phyloP scores from a whole-genome alignment of 352 stramenopile genomes.

The Hyaloperonospora arabidopsidis region DNA sequence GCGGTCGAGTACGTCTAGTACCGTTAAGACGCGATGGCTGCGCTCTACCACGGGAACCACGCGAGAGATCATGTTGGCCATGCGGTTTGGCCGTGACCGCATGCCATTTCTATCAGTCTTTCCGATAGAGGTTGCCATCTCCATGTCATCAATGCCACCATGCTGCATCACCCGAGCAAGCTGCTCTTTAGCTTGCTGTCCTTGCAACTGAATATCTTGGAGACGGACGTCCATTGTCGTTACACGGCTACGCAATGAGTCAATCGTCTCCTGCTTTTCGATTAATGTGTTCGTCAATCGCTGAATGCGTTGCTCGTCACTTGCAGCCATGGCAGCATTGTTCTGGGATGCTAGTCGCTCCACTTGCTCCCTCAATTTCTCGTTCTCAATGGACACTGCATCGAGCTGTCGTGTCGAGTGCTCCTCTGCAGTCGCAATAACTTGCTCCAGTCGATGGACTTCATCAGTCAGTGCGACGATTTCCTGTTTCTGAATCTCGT shows the following conservation, averaged over 20 bases:
- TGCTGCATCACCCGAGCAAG: constrained; percentile 57
- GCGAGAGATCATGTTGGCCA: constrained; percentile 53
- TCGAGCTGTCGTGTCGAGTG: constrained; percentile 34
- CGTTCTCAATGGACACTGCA: constrained; percentile 31
- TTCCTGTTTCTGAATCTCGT: constrained; percentile 62
- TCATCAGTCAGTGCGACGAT: constrained; percentile 45
- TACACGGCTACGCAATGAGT: constrained; percentile 52
- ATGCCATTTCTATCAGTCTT: constrained; percentile 21
- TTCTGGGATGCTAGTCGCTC: constrained; percentile 22
- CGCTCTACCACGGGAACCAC: constrained; percentile 64
- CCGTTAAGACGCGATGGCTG: constrained; percentile 55
- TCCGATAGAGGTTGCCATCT: constrained; percentile 48
- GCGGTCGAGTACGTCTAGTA: constrained; percentile 56
- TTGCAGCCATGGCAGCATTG: constrained; percentile 19
- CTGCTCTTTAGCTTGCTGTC: constrained; percentile 47
- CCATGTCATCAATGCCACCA: constrained; percentile 53
- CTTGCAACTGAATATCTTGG: constrained; percentile 39
- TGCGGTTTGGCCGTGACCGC: constrained; percentile 51
- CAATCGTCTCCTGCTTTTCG: constrained; percentile 77
- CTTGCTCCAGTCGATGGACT: constrained; percentile 44
- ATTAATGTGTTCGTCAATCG: constrained; percentile 72
- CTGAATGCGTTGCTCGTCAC: constrained; percentile 58
- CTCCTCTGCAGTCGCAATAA: constrained; percentile 29
- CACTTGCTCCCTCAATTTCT: constrained; percentile 43
- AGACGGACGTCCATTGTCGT: constrained; percentile 70